A percentile compares a stretch with the other conserved stretches of the same genome.
These are phyloP conservation scores for Fennellomyces sp. DNA, from an alignment of 371 early-diverging fungal genomes.

Conservation along the genomic window DNA sequence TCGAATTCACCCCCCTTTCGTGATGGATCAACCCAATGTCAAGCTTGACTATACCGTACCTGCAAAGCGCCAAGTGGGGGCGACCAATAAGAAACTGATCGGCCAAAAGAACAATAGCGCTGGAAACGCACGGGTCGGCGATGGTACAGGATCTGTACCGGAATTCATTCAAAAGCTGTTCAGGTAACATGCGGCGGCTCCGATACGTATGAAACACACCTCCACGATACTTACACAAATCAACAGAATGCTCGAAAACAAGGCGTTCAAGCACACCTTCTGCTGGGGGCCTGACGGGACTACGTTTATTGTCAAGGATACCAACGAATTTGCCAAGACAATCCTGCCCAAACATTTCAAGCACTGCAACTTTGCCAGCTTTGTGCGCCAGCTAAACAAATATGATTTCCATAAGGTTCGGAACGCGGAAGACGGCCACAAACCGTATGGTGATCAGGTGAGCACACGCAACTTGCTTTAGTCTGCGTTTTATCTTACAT, in stretches of 20 bases:
- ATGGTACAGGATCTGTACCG: conserved; percentile 17
- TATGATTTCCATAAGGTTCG: conserved; percentile 94
- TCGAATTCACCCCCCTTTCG: neutral
- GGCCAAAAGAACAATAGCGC: neutral
- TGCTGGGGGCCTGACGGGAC: conserved; percentile 82
- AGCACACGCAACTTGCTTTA: neutral
- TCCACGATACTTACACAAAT: neutral
- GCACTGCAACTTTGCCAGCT: conserved; percentile 92
- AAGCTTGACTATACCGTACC: conserved; percentile 5
- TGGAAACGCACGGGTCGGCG: conserved; percentile 8
- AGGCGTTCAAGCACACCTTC: conserved; percentile 59
- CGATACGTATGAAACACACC: too few species aligned
- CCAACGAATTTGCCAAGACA: conserved; percentile 69
- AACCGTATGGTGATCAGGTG: conserved; percentile 59
- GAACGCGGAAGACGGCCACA: conserved; percentile 55
- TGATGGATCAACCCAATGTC: conserved; percentile 8
- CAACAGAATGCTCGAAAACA: conserved; percentile 69
- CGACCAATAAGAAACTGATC: neutral
- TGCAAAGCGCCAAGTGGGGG: neutral
- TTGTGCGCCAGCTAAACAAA: conserved; percentile 96
- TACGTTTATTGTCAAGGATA: conserved; percentile 84
- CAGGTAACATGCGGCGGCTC: too few species aligned
- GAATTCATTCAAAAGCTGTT: conserved; percentile 23
- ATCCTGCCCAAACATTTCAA: conserved; percentile 89
- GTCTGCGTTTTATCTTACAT: neutral